Evolutionary conservation across 768 basidiomycete genomes (phyloP).

Genomic region (Rhodotorula diobovata): DNA sequence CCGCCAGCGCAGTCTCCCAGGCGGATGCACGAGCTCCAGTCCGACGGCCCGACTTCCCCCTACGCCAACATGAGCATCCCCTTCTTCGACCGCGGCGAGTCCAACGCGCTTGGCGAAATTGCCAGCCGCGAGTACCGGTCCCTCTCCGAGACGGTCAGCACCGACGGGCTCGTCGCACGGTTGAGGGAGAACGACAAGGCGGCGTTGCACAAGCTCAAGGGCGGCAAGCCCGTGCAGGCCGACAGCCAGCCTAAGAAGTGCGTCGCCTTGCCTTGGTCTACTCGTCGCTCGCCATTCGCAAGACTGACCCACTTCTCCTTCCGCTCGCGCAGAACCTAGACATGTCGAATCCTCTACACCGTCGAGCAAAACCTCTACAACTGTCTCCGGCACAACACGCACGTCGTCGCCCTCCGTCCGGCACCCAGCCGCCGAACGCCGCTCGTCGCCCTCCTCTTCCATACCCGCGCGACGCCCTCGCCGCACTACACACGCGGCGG

Average conservation of each 20-base stretch:
- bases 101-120: not conserved
- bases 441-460: too few species aligned
- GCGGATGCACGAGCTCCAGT: not conserved
- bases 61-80: slow-evolving; percentile 19
- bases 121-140: slow-evolving; percentile 2
- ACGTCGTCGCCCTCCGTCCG: too few species aligned
- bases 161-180: slow-evolving; percentile 10
- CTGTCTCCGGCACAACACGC: too few species aligned
- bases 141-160: not conserved
- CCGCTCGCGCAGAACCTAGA: not conserved
- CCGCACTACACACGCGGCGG: not conserved
- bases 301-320: not conserved
- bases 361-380: too few species aligned
- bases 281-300: too few species aligned
- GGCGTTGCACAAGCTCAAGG: not conserved
- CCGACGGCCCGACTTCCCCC: not conserved
- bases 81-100: not conserved
- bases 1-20: not conserved
- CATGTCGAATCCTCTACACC: too few species aligned
- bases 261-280: not conserved
- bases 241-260: not conserved
- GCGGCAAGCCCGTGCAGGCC: too few species aligned
- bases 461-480: not conserved
- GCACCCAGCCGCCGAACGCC: too few species aligned
- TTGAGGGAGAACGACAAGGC: slow-evolving; percentile 16